A percentile compares a stretch with the other conserved stretches of the same genome.
phyloP scores from a whole-genome alignment of 2,329 filamentous ascomycete genomes.

The Sclerotinia nivalis region DNA sequence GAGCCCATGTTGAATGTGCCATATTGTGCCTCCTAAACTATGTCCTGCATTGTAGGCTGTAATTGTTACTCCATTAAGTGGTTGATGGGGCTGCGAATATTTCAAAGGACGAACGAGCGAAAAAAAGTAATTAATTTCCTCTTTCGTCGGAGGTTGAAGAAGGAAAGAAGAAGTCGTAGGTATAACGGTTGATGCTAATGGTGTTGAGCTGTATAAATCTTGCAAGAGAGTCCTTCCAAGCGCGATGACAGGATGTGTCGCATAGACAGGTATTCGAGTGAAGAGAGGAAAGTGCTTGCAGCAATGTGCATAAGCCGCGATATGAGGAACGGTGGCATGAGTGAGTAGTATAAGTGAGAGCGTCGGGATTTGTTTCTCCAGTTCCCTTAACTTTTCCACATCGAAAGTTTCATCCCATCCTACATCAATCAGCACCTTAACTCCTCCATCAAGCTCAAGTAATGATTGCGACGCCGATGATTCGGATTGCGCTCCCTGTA shows the following conservation, averaged over 20 bases:
- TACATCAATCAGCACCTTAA: constrained; percentile 92
- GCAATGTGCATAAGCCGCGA: constrained; percentile 92
- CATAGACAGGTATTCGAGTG: constrained; percentile 89
- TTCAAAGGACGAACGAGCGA: constrained; percentile 87
- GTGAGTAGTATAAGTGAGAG: constrained; percentile 92
- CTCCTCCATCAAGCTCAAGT: constrained; percentile 90
- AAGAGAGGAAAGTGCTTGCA: constrained; percentile 96
- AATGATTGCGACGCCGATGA: constrained; percentile 92
- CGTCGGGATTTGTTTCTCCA: constrained; percentile 91
- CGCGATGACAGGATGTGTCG: constrained; percentile 89
- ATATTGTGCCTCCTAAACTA: constrained; percentile 94
- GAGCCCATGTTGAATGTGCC: constrained; percentile 95
- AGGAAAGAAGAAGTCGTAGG: constrained; percentile 70
- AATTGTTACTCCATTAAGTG: constrained; percentile 86
- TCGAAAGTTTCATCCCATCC: constrained; percentile 96
- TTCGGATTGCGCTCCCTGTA: constrained; percentile 86
- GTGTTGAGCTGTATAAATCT: constrained; percentile 88
- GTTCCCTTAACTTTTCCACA: constrained; percentile 74
- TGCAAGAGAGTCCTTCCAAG: constrained; percentile 88
- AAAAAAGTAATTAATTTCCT: constrained; percentile 93
- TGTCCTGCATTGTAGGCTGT: constrained; percentile 97
- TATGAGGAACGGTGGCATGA: constrained; percentile 86
- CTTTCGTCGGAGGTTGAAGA: constrained; percentile 70
- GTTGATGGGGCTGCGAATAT: constrained; percentile 95
- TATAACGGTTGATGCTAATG: constrained; percentile 82